Conservation (phyloP, 352 stramenopile genomes). For the Phytophthora palmivora region DNA sequence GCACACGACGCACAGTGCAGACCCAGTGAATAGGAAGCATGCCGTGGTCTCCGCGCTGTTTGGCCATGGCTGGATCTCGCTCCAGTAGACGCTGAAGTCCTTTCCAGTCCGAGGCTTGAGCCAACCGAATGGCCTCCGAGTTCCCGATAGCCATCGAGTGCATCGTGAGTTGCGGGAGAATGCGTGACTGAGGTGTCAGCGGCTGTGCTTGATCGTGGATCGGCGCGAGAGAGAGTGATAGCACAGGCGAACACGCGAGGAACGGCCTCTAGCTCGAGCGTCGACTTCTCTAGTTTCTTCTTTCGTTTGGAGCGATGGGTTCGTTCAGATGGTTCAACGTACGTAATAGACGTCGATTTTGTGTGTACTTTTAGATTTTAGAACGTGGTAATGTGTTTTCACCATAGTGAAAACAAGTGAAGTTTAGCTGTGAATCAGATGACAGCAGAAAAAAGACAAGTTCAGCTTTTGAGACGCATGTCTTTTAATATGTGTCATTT, state of each 20-base stretch:
- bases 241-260: slow-evolving; percentile 25
- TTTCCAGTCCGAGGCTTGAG: slow-evolving; percentile 82
- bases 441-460: slow-evolving; percentile 18
- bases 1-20: slow-evolving; percentile 71
- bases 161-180: slow-evolving; percentile 21
- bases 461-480: too few relatives aligned
- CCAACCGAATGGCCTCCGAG: slow-evolving; percentile 77
- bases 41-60: slow-evolving; percentile 69
- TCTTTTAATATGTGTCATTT: too few relatives aligned
- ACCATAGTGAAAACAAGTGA: slow-evolving; percentile 10
- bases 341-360: too few relatives aligned
- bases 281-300: slow-evolving; percentile 22
- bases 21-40: slow-evolving; percentile 89
- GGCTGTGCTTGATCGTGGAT: slow-evolving; percentile 3
- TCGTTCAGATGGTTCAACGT: not conserved
- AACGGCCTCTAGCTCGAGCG: slow-evolving; percentile 16
- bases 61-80: slow-evolving; percentile 50
- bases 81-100: slow-evolving; percentile 71
- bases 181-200: slow-evolving; percentile 14
- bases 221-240: slow-evolving; percentile 23
- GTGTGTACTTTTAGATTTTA: too few relatives aligned
- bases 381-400: not conserved
- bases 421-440: slow-evolving; percentile 3
- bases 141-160: slow-evolving; percentile 30
- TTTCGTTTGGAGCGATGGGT: slow-evolving; percentile 16